Percentiles rank a stretch among this genome's conserved stretches.
Conservation (phyloP, 2,329 filamentous ascomycete genomes). For the Lasiodiplodia gonubiensis region DNA sequence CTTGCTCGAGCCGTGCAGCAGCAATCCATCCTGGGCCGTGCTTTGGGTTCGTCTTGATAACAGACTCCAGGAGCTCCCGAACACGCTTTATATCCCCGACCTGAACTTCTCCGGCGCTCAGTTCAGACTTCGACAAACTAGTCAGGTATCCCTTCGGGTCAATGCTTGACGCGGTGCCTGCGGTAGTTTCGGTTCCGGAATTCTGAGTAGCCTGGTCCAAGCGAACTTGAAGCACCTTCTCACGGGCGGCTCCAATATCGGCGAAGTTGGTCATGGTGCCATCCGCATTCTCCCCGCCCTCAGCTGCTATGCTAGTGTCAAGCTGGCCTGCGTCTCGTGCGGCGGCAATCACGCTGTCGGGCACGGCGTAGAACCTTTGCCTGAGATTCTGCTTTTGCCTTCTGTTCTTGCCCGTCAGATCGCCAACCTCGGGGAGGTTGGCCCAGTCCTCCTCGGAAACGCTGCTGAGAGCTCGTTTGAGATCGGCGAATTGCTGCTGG, state of each 20-base stretch:
- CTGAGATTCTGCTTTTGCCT: slow-evolving; percentile 81
- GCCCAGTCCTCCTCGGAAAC: slow-evolving; percentile 97
- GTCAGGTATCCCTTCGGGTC: slow-evolving; percentile 97
- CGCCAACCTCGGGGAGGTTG: slow-evolving; percentile 91
- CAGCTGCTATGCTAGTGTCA: slow-evolving; percentile 87
- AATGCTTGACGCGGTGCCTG: slow-evolving; percentile 85
- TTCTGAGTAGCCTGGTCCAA: slow-evolving; percentile 85
- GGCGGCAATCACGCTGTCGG: slow-evolving; percentile 90
- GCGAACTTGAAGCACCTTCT: slow-evolving; percentile 94
- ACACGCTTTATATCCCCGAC: slow-evolving; percentile 96
- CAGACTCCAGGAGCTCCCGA: slow-evolving; percentile 88
- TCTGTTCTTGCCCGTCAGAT: slow-evolving; percentile 92
- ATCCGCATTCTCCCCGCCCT: slow-evolving; percentile 63
- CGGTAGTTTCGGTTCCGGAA: slow-evolving; percentile 69
- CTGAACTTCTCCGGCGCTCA: slow-evolving; percentile 78
- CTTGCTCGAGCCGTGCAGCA: slow-evolving; percentile 86
- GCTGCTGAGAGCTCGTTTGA: slow-evolving; percentile 86
- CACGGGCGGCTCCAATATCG: slow-evolving; percentile 92
- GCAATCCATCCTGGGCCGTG: slow-evolving; percentile 97
- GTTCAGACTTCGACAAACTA: slow-evolving; percentile 80
- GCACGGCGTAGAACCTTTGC: slow-evolving; percentile 90
- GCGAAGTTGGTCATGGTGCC: slow-evolving; percentile 98
- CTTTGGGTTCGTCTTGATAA: slow-evolving; percentile 94
- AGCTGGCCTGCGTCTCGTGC: slow-evolving; percentile 81
- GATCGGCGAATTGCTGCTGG: slow-evolving; percentile 93